Evolutionary conservation across 1,139 yeast species (phyloP).

Genomic region (Saccharomycopsis crataegensis): DNA sequence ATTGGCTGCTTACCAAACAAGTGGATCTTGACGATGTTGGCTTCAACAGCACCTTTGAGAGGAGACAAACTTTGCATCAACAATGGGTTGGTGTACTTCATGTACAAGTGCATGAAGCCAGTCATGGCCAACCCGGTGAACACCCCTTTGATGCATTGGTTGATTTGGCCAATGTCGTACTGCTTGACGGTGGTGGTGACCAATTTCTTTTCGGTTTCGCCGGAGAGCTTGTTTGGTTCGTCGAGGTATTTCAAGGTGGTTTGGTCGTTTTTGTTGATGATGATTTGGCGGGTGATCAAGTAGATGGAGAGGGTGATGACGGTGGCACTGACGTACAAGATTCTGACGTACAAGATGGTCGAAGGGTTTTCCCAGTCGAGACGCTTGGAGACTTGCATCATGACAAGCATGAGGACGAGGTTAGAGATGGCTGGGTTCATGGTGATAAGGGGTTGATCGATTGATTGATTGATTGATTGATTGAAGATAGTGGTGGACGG

Average conservation of each 20-base stretch:
- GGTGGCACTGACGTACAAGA: constrained; percentile 63
- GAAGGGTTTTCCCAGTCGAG: constrained; percentile 84
- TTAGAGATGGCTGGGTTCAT: constrained; percentile 88
- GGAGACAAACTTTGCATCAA: constrained; percentile 92
- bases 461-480: background rate
- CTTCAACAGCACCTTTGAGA: constrained; percentile 81
- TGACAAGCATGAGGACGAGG: constrained; percentile 84
- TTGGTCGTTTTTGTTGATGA: constrained; percentile 75
- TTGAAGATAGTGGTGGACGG: background rate
- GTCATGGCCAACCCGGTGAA: constrained; percentile 94
- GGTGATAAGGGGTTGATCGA: background rate
- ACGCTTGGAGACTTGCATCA: constrained; percentile 93
- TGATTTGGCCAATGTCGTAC: constrained; percentile 84
- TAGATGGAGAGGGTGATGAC: constrained; percentile 58
- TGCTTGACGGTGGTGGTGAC: constrained; percentile 88
- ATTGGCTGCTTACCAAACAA: constrained; percentile 74
- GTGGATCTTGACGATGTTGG: constrained; percentile 89
- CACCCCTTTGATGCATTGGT: constrained; percentile 69
- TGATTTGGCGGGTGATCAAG: constrained; percentile 52
- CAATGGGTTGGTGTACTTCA: constrained; percentile 97
- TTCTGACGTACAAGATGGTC: constrained; percentile 70
- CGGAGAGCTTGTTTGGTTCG: constrained; percentile 76
- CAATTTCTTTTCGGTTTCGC: constrained; percentile 66
- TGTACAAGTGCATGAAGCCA: constrained; percentile 96
- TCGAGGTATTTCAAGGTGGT: constrained; percentile 88